Conservation (phyloP, 371 early-diverging fungal species). For the Mortierella sp. region DNA sequence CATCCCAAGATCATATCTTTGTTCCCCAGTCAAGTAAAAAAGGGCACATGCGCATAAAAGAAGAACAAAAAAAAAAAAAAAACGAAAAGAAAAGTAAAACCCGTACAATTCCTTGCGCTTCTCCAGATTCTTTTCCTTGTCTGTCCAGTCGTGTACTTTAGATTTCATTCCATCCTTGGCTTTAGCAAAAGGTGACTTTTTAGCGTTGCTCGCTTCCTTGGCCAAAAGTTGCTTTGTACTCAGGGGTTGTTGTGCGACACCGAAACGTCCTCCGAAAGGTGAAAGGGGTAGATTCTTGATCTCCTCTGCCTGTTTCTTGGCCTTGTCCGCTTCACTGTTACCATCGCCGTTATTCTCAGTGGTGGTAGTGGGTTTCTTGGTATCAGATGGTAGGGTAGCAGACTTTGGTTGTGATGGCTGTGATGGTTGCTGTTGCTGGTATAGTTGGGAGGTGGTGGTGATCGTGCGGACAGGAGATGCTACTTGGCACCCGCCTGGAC, state of each 20-base stretch:
- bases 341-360: no score
- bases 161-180: slow-evolving; percentile 42
- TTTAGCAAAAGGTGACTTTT: slow-evolving; percentile 38
- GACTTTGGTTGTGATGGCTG: no score
- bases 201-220: slow-evolving; percentile 11
- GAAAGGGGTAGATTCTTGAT: slow-evolving; percentile 21
- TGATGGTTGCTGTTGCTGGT: no score
- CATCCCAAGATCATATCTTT: background rate
- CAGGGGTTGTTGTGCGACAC: slow-evolving; percentile 47
- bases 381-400: no score
- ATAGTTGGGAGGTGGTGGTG: no score
- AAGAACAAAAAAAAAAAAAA: background rate
- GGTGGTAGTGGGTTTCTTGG: no score
- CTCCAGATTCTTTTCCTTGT: slow-evolving; percentile 43
- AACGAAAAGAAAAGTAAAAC: background rate
- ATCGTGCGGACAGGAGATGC: no score
- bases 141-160: slow-evolving; percentile 47
- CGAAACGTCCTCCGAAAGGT: slow-evolving; percentile 50
- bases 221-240: slow-evolving; percentile 31
- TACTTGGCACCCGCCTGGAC: no score
- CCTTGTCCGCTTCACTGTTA: background rate
- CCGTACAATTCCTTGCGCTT: slow-evolving; percentile 45
- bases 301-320: background rate
- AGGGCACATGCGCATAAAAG: no score
- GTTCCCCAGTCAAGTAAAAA: no score